Conservation (phyloP, 23 red algal species). For the Chondrus crispus region DNA sequence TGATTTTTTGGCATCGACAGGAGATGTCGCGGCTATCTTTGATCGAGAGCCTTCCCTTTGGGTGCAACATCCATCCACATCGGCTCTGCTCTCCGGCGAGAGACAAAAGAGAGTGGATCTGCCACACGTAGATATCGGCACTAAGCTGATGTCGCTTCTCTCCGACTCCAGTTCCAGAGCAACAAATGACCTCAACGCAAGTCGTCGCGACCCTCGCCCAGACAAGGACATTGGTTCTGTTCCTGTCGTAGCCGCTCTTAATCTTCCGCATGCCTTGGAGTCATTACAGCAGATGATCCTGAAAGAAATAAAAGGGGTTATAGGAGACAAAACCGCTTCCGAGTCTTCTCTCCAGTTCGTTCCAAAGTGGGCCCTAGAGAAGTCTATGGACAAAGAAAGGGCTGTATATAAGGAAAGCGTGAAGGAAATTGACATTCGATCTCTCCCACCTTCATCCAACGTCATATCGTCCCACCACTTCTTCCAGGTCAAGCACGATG, state of each 20-base stretch:
- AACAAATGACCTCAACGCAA: too few relatives aligned
- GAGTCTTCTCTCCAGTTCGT: not conserved
- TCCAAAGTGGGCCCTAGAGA: not conserved
- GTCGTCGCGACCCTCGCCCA: too few relatives aligned
- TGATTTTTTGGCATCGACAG: too few relatives aligned
- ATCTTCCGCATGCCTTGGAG: too few relatives aligned
- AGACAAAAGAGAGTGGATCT: too few relatives aligned
- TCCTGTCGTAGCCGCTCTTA: too few relatives aligned
- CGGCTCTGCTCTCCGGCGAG: not conserved
- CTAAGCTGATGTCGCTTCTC: too few relatives aligned
- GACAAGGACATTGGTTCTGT: not conserved
- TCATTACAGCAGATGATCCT: not conserved
- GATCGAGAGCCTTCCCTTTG: not conserved
- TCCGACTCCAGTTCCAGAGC: too few relatives aligned
- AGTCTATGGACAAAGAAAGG: conserved; percentile 1
- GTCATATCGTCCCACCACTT: not conserved
- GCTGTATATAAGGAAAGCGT: not conserved
- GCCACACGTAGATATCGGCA: too few relatives aligned
- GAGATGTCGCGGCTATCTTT: too few relatives aligned
- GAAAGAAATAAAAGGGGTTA: not conserved
- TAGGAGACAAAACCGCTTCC: not conserved
- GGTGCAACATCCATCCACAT: not conserved
- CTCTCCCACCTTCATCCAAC: not conserved
- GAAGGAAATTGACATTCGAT: not conserved
- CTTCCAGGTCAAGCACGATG: not conserved